Percentiles rank a stretch among this genome's conserved stretches.
phyloP scores from a whole-genome alignment of 2,329 filamentous ascomycete genomes.

The Talaromyces sp. region DNA sequence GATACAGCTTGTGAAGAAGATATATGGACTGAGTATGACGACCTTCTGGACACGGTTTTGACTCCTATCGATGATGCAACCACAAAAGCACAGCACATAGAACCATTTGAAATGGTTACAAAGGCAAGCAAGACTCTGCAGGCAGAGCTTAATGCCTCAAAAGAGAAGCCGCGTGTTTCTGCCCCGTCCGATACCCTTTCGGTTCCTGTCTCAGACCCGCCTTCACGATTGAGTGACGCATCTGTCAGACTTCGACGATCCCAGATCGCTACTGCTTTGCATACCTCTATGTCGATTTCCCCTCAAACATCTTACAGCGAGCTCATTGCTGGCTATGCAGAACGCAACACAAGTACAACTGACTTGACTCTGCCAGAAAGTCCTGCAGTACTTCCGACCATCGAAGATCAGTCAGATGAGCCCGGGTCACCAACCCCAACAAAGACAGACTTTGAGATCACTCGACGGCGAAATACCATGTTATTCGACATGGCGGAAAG shows the following conservation, averaged over 20 bases:
- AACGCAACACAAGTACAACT: constrained; percentile 19
- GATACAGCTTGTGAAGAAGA: constrained; percentile 70
- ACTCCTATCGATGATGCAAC: constrained; percentile 33
- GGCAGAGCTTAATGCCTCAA: constrained; percentile 23
- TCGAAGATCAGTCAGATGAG: constrained; percentile 19
- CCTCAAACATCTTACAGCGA: constrained; percentile 51
- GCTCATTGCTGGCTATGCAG: constrained; percentile 47
- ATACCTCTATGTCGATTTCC: constrained; percentile 43
- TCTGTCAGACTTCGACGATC: constrained; percentile 45
- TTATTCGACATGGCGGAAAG: constrained; percentile 37
- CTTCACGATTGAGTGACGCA: constrained; percentile 21
- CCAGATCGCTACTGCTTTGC: constrained; percentile 45
- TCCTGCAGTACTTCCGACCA: constrained; percentile 15
- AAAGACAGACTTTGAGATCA: constrained; percentile 21
- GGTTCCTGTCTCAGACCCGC: constrained; percentile 17
- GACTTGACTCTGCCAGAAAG: constrained; percentile 17
- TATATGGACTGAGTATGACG: constrained; percentile 91
- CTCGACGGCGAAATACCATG: constrained; percentile 27
- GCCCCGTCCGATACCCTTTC: constrained; percentile 17
- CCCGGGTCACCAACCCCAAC: constrained; percentile 20
- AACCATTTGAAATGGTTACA: constrained; percentile 31
- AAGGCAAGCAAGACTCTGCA: constrained; percentile 34
- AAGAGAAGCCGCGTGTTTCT: constrained; percentile 1
- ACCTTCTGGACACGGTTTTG: constrained; percentile 68
- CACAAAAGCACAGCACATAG: constrained; percentile 14